A percentile compares a stretch with the other conserved stretches of the same genome.
Evolutionary conservation across 2,329 filamentous ascomycete genomes (phyloP).

Genomic region (Pestalotiopsis sp.): DNA sequence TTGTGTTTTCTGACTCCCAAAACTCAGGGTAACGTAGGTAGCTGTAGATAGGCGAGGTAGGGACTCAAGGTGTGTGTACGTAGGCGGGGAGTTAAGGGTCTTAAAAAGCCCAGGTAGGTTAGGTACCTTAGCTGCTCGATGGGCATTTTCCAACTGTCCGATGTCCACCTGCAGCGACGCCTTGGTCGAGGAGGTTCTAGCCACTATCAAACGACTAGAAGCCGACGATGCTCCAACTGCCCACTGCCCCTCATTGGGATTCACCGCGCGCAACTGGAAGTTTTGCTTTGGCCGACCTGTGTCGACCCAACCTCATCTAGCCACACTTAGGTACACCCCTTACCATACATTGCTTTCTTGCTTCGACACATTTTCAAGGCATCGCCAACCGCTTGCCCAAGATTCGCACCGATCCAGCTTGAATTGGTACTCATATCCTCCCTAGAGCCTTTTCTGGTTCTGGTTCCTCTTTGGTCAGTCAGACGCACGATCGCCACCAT

Average conservation of each 20-base stretch:
- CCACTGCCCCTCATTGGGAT: slow-evolving; percentile 1
- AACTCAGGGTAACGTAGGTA: too few relatives aligned
- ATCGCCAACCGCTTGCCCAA: too few relatives aligned
- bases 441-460: background rate
- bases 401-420: background rate
- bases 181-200: background rate
- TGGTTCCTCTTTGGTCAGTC: background rate
- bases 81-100: too few relatives aligned
- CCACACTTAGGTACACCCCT: too few relatives aligned
- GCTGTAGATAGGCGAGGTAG: too few relatives aligned
- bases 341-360: too few relatives aligned
- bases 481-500: slow-evolving; percentile 1
- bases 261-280: background rate
- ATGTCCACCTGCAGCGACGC: background rate
- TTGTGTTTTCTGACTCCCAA: too few relatives aligned
- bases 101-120: background rate
- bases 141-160: background rate
- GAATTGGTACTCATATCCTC: background rate
- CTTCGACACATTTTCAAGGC: too few relatives aligned
- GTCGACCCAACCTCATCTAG: too few relatives aligned
- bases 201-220: slow-evolving; percentile 5
- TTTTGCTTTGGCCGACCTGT: background rate
- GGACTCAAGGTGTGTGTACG: too few relatives aligned
- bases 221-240: background rate
- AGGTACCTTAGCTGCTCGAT: background rate